phyloP scores from a whole-genome alignment of 257 asterid genomes.

The Solanum neorickii region DNA sequence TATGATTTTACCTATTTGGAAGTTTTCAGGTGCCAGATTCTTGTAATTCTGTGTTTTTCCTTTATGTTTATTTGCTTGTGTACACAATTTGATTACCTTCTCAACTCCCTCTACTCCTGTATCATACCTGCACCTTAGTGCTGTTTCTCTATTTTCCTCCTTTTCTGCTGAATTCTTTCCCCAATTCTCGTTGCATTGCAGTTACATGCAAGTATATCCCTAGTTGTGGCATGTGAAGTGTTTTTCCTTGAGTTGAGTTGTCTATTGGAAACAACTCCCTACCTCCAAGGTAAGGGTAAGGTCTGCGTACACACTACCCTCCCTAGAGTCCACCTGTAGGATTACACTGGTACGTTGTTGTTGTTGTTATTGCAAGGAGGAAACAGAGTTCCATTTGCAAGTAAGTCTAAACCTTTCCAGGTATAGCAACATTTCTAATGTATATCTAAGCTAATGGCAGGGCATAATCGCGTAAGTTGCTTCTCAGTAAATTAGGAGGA shows the following conservation, averaged over 20 bases:
- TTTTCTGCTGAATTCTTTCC: background rate
- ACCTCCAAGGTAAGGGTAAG: background rate
- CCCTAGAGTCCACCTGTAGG: background rate
- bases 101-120: background rate
- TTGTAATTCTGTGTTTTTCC: background rate
- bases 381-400: background rate
- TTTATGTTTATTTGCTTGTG: background rate
- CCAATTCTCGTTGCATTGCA: background rate
- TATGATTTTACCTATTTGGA: conserved; percentile 8
- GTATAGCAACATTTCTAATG: background rate
- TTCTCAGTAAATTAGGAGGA: background rate
- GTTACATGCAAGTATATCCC: background rate
- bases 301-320: background rate
- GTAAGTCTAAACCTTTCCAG: background rate
- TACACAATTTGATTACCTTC: background rate
- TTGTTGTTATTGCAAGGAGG: background rate
- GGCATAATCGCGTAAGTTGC: background rate
- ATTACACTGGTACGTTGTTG: background rate
- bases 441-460: background rate
- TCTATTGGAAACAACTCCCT: background rate
- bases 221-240: background rate
- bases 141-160: background rate
- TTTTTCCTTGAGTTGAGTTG: background rate
- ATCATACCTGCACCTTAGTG: too few species aligned
- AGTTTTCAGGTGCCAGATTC: background rate